Evolutionary conservation across 768 basidiomycete species (phyloP).

Genomic region (Xerocomellus dryophilus): DNA sequence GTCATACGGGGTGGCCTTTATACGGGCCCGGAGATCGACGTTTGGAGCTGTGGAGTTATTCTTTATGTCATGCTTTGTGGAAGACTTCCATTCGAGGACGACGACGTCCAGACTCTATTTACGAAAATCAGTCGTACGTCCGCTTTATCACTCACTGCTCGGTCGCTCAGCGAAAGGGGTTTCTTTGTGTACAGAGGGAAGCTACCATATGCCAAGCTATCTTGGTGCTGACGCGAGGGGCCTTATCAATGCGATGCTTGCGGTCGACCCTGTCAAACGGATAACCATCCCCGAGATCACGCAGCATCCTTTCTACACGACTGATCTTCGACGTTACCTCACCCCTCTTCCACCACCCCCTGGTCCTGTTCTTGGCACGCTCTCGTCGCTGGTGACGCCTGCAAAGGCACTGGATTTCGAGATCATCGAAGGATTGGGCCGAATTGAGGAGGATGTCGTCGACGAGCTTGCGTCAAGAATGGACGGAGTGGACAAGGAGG

Average conservation of each 20-base stretch:
- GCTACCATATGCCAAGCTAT: slow-evolving; percentile 79
- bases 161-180: neutral
- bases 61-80: slow-evolving; percentile 98
- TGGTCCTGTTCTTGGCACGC: slow-evolving; percentile 71
- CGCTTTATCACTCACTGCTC: neutral
- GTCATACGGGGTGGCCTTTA: slow-evolving; percentile 95
- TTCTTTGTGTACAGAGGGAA: slow-evolving; percentile 59
- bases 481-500: slow-evolving; percentile 72
- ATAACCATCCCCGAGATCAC: slow-evolving; percentile 92
- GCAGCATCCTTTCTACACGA: slow-evolving; percentile 85
- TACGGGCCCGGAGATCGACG: slow-evolving; percentile 97
- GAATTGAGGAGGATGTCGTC: slow-evolving; percentile 89
- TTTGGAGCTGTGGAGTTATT: slow-evolving; percentile 99
- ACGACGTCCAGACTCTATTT: slow-evolving; percentile 89
- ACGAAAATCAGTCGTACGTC: slow-evolving; percentile 86
- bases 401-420: slow-evolving; percentile 71
- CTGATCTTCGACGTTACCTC: slow-evolving; percentile 84
- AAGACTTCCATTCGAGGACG: slow-evolving; percentile 94
- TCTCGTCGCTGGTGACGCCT: slow-evolving; percentile 69
- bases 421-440: slow-evolving; percentile 87
- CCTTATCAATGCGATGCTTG: slow-evolving; percentile 86
- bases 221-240: slow-evolving; percentile 73
- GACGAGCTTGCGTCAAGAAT: slow-evolving; percentile 75
- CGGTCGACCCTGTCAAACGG: slow-evolving; percentile 91
- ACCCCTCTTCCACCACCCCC: slow-evolving; percentile 74